phyloP scores from a whole-genome alignment of 2,329 filamentous ascomycete genomes.

The Botrytis medusae region DNA sequence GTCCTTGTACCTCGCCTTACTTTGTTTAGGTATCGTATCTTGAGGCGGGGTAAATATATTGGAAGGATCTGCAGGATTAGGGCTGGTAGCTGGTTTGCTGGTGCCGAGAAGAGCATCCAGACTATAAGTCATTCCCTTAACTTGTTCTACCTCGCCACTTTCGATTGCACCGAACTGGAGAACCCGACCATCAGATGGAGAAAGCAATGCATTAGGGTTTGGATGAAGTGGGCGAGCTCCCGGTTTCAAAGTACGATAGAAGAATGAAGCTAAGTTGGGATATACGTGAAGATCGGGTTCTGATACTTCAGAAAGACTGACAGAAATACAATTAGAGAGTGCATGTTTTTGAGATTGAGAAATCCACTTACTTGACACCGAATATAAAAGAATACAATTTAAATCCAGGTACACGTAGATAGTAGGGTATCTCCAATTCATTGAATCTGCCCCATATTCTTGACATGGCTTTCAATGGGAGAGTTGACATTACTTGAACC shows the following conservation, averaged over 20 bases:
- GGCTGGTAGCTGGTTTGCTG: constrained; percentile 49
- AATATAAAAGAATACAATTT: constrained; percentile 73
- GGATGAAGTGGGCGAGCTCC: constrained; percentile 82
- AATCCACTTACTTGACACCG: constrained; percentile 59
- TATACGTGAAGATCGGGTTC: constrained; percentile 88
- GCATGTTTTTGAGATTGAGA: background rate
- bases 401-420: constrained; percentile 69
- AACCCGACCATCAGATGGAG: constrained; percentile 85
- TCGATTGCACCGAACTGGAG: constrained; percentile 92
- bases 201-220: constrained; percentile 75
- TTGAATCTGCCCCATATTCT: constrained; percentile 74
- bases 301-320: constrained; percentile 76
- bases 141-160: constrained; percentile 93
- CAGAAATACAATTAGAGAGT: constrained; percentile 26
- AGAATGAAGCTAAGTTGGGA: constrained; percentile 93
- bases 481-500: constrained; percentile 71
- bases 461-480: constrained; percentile 71
- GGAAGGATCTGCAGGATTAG: constrained; percentile 41
- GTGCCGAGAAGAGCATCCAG: constrained; percentile 87
- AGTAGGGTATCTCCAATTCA: constrained; percentile 68
- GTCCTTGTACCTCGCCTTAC: constrained; percentile 33
- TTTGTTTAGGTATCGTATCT: constrained; percentile 27
- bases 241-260: constrained; percentile 92
- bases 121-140: constrained; percentile 98
- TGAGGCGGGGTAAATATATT: constrained; percentile 48